Evolutionary conservation across 1,284 basidiomycete species (phyloP).

Genomic region (Cryptococcus sp.): DNA sequence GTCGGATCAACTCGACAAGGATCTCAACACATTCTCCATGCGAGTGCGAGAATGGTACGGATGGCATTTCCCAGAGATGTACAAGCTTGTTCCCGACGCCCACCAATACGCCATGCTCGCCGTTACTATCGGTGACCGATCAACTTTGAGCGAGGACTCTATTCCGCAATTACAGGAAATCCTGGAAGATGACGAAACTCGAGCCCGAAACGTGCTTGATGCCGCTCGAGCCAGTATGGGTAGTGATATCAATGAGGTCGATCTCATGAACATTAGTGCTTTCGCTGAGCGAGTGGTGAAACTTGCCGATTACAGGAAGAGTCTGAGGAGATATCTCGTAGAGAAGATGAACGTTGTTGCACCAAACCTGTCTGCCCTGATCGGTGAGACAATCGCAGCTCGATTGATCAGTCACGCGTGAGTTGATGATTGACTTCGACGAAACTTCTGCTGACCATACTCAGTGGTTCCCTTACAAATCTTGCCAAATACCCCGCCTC

Average conservation of each 20-base stretch:
- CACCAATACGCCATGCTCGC: conserved; percentile 87
- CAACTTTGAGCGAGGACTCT: conserved; percentile 56
- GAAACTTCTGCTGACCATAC: background rate
- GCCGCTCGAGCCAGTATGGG: conserved; percentile 95
- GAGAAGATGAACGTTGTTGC: conserved; percentile 99
- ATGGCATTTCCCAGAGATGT: conserved; percentile 99
- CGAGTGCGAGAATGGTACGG: conserved; percentile 99
- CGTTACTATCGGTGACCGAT: conserved; percentile 86
- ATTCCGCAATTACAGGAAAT: conserved; percentile 76
- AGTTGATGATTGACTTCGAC: conserved; percentile 8
- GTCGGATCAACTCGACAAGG: conserved; percentile 98
- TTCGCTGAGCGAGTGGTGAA: conserved; percentile 90
- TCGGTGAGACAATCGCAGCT: conserved; percentile 93
- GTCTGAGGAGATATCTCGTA: conserved; percentile 78
- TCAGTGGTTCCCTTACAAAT: conserved; percentile 85
- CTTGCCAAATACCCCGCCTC: conserved; percentile 97
- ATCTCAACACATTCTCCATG: conserved; percentile 99
- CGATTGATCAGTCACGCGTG: conserved; percentile 88
- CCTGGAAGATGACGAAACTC: conserved; percentile 78
- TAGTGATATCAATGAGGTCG: conserved; percentile 82
- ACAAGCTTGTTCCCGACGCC: conserved; percentile 91
- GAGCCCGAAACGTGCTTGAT: conserved; percentile 91
- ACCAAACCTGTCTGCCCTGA: conserved; percentile 86
- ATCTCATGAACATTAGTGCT: conserved; percentile 92
- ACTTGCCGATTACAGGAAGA: conserved; percentile 90